phyloP scores from a whole-genome alignment of 441 rosid genomes.

The Erysimum cheiri region DNA sequence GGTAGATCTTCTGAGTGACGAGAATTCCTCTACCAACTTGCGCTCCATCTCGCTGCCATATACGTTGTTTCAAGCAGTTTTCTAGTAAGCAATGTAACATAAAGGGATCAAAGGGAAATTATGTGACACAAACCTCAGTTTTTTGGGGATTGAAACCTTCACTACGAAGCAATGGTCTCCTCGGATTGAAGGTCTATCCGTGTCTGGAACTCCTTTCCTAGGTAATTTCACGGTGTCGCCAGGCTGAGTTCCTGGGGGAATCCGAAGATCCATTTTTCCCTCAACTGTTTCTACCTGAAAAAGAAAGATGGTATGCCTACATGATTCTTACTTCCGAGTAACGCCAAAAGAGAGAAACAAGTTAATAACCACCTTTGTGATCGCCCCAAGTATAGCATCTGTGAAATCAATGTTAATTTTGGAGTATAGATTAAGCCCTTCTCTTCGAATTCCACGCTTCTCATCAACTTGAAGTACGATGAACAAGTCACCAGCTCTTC shows the following conservation, averaged over 20 bases:
- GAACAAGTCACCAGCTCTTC: constrained; percentile 75
- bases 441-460: constrained; percentile 80
- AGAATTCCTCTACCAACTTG: constrained; percentile 69
- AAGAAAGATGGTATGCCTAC: constrained; percentile 14
- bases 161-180: constrained; percentile 87
- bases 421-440: constrained; percentile 82
- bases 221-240: constrained; percentile 71
- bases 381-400: constrained; percentile 84
- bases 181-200: constrained; percentile 69
- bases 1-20: constrained; percentile 55
- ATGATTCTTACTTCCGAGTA: constrained; percentile 21
- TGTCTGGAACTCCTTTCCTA: constrained; percentile 84
- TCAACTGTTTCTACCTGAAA: constrained; percentile 88
- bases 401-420: constrained; percentile 75
- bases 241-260: constrained; percentile 88
- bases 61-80: constrained; percentile 24
- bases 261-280: constrained; percentile 72
- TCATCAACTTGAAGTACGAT: constrained; percentile 66
- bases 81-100: not conserved
- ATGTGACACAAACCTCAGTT: constrained; percentile 59
- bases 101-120: constrained; percentile 8
- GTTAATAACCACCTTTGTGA: constrained; percentile 55
- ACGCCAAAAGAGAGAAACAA: constrained; percentile 10
- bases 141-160: constrained; percentile 77
- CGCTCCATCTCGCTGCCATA: constrained; percentile 69